Conservation (phyloP, 345 rosid species). For the Noccaea caerulescens region DNA sequence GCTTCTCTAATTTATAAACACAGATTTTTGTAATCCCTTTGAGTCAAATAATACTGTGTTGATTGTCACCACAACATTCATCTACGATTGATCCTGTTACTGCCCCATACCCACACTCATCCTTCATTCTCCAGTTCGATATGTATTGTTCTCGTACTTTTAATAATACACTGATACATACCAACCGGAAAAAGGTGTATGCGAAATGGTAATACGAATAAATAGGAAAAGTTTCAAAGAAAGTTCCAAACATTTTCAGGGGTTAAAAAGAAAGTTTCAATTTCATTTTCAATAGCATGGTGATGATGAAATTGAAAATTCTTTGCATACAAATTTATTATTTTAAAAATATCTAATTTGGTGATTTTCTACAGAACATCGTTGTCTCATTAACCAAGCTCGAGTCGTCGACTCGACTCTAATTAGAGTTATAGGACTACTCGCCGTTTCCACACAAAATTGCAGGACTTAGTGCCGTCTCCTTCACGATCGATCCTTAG, state of each 20-base stretch:
- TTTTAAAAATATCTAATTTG: not conserved
- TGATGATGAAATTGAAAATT: too few relatives aligned
- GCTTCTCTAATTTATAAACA: conserved; percentile 32
- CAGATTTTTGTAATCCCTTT: conserved; percentile 33
- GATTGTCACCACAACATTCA: conserved; percentile 31
- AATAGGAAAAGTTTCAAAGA: too few relatives aligned
- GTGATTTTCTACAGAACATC: not conserved
- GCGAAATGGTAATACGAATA: too few relatives aligned
- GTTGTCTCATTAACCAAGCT: too few relatives aligned
- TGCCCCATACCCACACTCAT: not conserved
- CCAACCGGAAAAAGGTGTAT: too few relatives aligned
- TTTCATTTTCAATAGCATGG: too few relatives aligned
- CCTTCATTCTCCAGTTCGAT: too few relatives aligned
- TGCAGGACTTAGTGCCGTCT: conserved; percentile 29
- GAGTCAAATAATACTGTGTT: conserved; percentile 24
- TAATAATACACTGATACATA: too few relatives aligned
- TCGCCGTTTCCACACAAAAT: conserved; percentile 15
- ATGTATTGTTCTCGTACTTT: too few relatives aligned
- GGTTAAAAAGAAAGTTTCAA: too few relatives aligned
- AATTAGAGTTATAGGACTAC: conserved; percentile 1
- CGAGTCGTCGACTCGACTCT: not conserved
- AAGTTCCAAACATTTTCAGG: too few relatives aligned
- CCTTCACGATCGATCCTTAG: conserved; percentile 22
- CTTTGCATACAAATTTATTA: too few relatives aligned
- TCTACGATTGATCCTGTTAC: not conserved